Conservation (phyloP, 352 stramenopile genomes). For the Globisporangium mamillatum region DNA sequence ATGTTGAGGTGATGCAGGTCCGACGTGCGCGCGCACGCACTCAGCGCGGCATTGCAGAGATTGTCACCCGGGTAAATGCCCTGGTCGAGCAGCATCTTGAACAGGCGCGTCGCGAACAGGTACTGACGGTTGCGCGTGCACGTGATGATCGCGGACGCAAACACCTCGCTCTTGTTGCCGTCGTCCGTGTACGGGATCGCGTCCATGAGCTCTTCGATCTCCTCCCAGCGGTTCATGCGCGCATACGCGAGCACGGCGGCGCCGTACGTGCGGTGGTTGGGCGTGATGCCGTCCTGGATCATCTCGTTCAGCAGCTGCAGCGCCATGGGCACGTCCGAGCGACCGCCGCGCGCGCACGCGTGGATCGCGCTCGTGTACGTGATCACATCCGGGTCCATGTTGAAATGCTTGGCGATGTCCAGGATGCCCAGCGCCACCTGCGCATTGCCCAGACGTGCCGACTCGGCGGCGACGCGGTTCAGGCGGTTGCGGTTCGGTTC, state of each 20-base stretch:
- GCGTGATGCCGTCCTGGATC: constrained; percentile 47
- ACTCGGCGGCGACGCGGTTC: constrained; percentile 70
- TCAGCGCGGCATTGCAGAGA: constrained; percentile 67
- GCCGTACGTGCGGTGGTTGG: constrained; percentile 77
- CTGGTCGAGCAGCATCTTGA: constrained; percentile 61
- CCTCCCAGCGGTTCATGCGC: constrained; percentile 61
- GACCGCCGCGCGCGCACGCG: constrained; percentile 60
- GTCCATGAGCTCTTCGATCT: constrained; percentile 62
- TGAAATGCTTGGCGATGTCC: constrained; percentile 67
- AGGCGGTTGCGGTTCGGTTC: constrained; percentile 42
- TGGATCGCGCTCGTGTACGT: constrained; percentile 83
- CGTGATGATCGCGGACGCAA: constrained; percentile 72
- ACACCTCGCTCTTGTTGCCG: constrained; percentile 59
- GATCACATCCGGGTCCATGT: constrained; percentile 59
- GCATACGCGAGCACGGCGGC: constrained; percentile 67
- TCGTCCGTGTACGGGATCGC: constrained; percentile 57
- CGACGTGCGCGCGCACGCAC: constrained; percentile 57
- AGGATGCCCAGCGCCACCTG: constrained; percentile 65
- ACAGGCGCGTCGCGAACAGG: constrained; percentile 52
- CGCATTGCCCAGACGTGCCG: constrained; percentile 60
- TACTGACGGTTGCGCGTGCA: constrained; percentile 74
- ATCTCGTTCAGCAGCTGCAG: constrained; percentile 81
- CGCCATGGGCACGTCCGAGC: constrained; percentile 43
- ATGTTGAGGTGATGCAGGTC: constrained; percentile 55
- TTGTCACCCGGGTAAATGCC: constrained; percentile 70